Evolutionary conservation across 768 basidiomycete genomes (phyloP), one percentile per base, ranked within the genome.

Genomic region (Amanita rubescens): DNA sequence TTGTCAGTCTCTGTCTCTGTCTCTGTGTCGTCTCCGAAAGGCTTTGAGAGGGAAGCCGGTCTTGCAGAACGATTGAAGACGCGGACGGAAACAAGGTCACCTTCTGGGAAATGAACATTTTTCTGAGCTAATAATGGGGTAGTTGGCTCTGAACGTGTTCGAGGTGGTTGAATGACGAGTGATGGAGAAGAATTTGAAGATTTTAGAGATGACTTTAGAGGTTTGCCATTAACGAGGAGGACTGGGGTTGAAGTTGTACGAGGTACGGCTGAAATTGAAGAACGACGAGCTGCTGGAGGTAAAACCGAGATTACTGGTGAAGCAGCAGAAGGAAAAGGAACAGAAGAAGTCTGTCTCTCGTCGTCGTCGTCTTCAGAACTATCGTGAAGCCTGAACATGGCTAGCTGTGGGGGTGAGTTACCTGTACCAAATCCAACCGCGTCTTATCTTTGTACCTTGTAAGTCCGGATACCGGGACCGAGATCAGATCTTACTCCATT

Each of bases 151-250:
- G 84, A 85, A 63, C 60, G 63, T 0, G 74, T 65, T 61, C 73
- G 70, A 48, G 61, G 59, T 51, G 68, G n/a, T n/a, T n/a, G 64
- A 61, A 69, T 70, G 39, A 71, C 66, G 49, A 80, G 77, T 59
- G 69, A 71, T 39, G 77, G 75, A 2, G 75, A 65, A 10, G 80
- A 80, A 7, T 72, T 71, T 32, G 77, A 78, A 5, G 69, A 70
- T 65, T 95, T 96, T 60, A 96, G 79, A 1, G 90, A 87, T 0
- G 87, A 78, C 63, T 91, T 91, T 68, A 96, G 84, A 3, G 91
- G 87, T 63, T 90, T 90, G 41, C 93, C 92, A 54, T 85, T 91
- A 17, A 80, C 71, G 32, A 84, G 77, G 20, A 82, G 65, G 50
- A 84, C 73, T 12, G 75, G 59, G 57, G 68, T 47, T 53, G 75